These are phyloP conservation scores for Gynochthodes officinalis DNA, from an alignment of 257 asterid species.

Conservation along the genomic window DNA sequence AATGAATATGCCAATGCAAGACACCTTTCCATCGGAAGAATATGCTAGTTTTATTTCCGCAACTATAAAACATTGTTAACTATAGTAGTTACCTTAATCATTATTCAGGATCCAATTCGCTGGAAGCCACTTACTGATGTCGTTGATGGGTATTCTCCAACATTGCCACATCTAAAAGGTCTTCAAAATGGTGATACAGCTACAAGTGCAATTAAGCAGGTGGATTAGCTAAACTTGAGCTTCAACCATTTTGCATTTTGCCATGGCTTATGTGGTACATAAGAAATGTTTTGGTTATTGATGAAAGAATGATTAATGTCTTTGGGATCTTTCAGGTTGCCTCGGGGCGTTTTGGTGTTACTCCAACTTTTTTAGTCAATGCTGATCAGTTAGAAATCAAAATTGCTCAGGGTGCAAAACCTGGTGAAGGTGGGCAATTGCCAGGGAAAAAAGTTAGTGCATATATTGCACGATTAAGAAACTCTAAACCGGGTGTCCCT, in stretches of 20 bases:
- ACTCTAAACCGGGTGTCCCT: conserved; percentile 99
- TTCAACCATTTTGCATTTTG: not conserved
- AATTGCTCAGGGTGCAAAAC: conserved; percentile 99
- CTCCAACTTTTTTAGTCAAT: conserved; percentile 96
- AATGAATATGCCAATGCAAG: conserved; percentile 16
- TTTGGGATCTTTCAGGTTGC: conserved; percentile 71
- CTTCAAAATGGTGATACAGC: conserved; percentile 99
- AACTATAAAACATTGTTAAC: conserved; percentile 6
- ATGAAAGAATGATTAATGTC: not conserved
- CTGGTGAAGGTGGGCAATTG: conserved; percentile 99
- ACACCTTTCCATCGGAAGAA: not conserved
- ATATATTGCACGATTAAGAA: conserved; percentile 91
- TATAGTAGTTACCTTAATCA: conserved; percentile 19
- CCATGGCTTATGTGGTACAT: not conserved
- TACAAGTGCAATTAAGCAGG: conserved; percentile 99
- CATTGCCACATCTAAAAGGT: conserved; percentile 97
- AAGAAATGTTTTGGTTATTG: not conserved
- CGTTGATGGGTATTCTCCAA: conserved; percentile 95
- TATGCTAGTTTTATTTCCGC: conserved; percentile 2
- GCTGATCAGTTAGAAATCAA: conserved; percentile 95
- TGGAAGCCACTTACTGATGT: conserved; percentile 98
- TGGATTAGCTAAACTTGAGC: conserved; percentile 13
- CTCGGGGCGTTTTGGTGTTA: conserved; percentile 98
- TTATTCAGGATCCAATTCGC: conserved; percentile 89
- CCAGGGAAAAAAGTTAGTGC: conserved; percentile 99